Evolutionary conservation across 371 early-diverging fungal species (phyloP).

Genomic region (Mucor plumbeus): DNA sequence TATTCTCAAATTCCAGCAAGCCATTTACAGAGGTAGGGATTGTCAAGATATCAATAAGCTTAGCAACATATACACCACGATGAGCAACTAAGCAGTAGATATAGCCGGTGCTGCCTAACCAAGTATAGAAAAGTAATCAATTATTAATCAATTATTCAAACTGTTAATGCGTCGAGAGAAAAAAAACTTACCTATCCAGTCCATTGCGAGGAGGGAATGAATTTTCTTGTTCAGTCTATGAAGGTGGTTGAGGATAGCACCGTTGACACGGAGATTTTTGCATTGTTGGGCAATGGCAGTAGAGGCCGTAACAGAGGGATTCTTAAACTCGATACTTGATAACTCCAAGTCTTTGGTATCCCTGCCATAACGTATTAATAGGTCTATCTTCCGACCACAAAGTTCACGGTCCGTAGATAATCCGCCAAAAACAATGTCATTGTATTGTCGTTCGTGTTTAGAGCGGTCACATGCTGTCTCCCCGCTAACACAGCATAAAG

Average conservation of each 20-base stretch:
- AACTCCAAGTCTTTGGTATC: constrained; percentile 10
- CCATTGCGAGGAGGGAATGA: constrained; percentile 14
- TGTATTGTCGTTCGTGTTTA: constrained; percentile 19
- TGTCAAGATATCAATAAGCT: constrained; percentile 12
- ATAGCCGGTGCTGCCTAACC: constrained; percentile 14
- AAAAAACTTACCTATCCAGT: constrained; percentile 1
- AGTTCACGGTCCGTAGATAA: constrained; percentile 3
- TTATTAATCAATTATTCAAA: too few species aligned
- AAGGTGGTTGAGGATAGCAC: constrained; percentile 19
- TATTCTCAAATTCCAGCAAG: constrained; percentile 11
- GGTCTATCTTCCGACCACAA: constrained; percentile 15
- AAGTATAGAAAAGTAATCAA: too few species aligned
- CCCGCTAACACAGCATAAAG: not conserved
- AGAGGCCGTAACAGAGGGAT: constrained; percentile 12
- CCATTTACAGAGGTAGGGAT: constrained; percentile 7
- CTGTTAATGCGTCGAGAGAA: not conserved
- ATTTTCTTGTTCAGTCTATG: constrained; percentile 10
- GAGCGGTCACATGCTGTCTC: constrained; percentile 15
- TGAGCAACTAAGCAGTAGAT: constrained; percentile 12
- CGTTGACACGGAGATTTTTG: constrained; percentile 19
- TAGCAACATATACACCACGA: constrained; percentile 20
- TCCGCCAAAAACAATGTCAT: constrained; percentile 16
- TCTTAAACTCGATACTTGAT: constrained; percentile 16
- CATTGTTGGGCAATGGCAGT: constrained; percentile 9
- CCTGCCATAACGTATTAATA: constrained; percentile 16